Base-by-base conservation (phyloP, 441 rosid genomes). In the Euphorbia corollata region DNA sequence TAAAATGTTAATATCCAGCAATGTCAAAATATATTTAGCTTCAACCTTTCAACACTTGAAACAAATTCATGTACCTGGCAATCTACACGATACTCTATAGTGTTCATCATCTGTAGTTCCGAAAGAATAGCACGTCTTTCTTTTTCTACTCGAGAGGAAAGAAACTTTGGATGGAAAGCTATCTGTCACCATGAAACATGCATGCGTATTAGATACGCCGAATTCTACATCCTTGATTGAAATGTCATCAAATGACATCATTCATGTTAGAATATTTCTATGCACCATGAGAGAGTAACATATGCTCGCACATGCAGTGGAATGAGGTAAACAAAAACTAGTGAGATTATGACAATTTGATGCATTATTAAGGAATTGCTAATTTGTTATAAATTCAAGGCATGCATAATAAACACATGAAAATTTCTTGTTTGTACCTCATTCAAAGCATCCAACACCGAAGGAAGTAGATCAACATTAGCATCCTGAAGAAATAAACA, bases 41-140 rank as follows among this genome's bases (percentile, higher is more conserved):
- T 59, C 66, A 74, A 75, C 55, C 67, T 22, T 69, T 67, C 53
- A 63, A 59, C 57, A 65, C 24, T 57, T 55, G 22, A 59, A 39
- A 63, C 2, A 6, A 32, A 32, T 32, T 32, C 2, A 32, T 32
- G 67, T 71, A 94, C 99, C 96, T 91, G 99, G 78, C 99, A 95
- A 80, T 95, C 99, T 57, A 95, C 99, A 77, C 99, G 97, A 74
- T 95, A 95, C 77, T 95, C 99, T 64, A 95, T 95, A 3, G 99
- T 92, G 74, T 95, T 95, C 99, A 95, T 95, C 99, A 95, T 95
- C 79, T 95, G 99, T 63, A 95, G 76, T 82, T 95, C 98, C 30
- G 99, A 95, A 82, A 95, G 97, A 77, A 95, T 95, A 71, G 99
- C 99, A 20, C 97, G 90, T 45, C 97, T 85, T 79, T 95, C 99